A percentile compares a stretch with the other conserved stretches of the same genome.
Evolutionary conservation across 768 basidiomycete genomes (phyloP).

Genomic region (Hysterangium stoloniferum): DNA sequence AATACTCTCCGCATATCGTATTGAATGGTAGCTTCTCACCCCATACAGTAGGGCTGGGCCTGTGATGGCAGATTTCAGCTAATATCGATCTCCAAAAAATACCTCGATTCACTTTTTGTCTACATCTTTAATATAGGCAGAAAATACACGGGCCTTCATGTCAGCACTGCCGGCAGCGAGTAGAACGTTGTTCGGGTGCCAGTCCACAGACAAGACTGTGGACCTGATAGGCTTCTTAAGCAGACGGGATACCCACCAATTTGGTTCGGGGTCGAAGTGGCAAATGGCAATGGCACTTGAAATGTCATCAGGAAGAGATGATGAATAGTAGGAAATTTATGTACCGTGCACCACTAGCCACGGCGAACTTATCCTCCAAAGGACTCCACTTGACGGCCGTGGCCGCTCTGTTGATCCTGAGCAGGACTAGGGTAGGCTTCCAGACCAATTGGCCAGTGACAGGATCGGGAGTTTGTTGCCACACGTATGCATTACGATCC

Average conservation of each 20-base stretch:
- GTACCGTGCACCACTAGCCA: constrained; percentile 91
- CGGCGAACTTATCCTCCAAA: constrained; percentile 96
- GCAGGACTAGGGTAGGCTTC: constrained; percentile 95
- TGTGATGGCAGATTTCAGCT: constrained; percentile 22
- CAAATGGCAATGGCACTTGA: constrained; percentile 90
- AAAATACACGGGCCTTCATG: constrained; percentile 96
- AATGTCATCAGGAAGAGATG: background rate
- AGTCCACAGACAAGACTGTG: constrained; percentile 89
- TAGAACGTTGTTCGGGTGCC: constrained; percentile 98
- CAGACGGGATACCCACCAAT: constrained; percentile 98
- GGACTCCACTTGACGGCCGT: constrained; percentile 96
- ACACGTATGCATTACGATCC: constrained; percentile 97
- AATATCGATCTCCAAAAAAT: background rate
- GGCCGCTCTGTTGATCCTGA: constrained; percentile 93
- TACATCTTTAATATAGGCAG: constrained; percentile 97
- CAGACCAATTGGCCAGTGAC: constrained; percentile 65
- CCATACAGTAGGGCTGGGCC: constrained; percentile 87
- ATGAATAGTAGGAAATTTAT: constrained; percentile 14
- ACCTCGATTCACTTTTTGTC: constrained; percentile 67
- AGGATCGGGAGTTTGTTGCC: constrained; percentile 76
- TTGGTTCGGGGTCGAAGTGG: constrained; percentile 93
- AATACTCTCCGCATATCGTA: constrained; percentile 92
- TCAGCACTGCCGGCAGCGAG: constrained; percentile 97
- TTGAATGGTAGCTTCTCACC: constrained; percentile 98
- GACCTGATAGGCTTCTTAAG: constrained; percentile 97